Conservation (phyloP, 179 eudicot species). For the Actinidia arguta region DNA sequence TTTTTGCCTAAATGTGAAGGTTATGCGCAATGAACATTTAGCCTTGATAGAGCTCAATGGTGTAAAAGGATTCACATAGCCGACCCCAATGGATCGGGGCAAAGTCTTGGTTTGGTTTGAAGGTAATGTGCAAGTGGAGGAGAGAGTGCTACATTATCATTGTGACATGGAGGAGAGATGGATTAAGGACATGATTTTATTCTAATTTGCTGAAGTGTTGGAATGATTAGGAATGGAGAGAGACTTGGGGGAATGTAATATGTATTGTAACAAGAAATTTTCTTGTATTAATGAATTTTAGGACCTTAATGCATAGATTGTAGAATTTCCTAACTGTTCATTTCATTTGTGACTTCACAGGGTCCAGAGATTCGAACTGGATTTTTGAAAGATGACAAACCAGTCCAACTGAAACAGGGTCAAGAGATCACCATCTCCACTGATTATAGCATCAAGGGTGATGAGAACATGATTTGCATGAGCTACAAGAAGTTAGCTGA, state of each 20-base stretch:
- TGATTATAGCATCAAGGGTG: slow-evolving; percentile 48
- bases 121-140: too few species aligned
- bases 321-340: background rate
- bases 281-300: background rate
- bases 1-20: too few species aligned
- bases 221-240: too few species aligned
- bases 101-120: too few species aligned
- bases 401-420: slow-evolving; percentile 42
- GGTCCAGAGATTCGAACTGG: slow-evolving; percentile 60
- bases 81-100: too few species aligned
- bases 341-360: slow-evolving; percentile 25
- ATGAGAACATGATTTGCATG: slow-evolving; percentile 48
- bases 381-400: slow-evolving; percentile 44
- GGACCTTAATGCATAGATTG: background rate
- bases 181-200: background rate
- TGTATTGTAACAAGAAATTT: background rate
- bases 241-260: background rate
- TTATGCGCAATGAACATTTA: too few species aligned
- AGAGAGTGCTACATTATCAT: background rate
- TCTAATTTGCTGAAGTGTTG: too few species aligned
- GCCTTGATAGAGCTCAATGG: too few species aligned
- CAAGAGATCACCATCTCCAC: slow-evolving; percentile 49
- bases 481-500: slow-evolving; percentile 52
- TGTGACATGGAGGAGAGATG: background rate
- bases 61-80: too few species aligned